Evolutionary conservation across 208 protist genomes (phyloP).

Genomic region (Acanthamoeba polyphaga): DNA sequence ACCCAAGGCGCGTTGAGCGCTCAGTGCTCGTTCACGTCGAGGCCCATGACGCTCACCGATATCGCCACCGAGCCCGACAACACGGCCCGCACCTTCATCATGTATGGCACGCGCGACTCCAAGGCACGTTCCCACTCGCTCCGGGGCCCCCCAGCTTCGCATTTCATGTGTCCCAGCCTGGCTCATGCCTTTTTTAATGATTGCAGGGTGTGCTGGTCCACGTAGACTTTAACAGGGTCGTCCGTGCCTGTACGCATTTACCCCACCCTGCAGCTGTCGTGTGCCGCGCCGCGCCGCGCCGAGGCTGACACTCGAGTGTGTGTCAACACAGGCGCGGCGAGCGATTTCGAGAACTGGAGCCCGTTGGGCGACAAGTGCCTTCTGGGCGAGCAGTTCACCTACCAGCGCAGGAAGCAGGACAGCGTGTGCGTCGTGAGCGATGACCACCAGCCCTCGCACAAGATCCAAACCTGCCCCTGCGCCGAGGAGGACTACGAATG

Average conservation of each 20-base stretch:
- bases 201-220: neutral
- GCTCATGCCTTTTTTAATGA: neutral
- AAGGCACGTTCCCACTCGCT: neutral
- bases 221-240: neutral
- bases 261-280: neutral
- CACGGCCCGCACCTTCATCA: slow-evolving; percentile 50
- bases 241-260: neutral
- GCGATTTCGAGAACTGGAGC: slow-evolving; percentile 40
- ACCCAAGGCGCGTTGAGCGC: neutral
- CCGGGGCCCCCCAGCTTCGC: no score
- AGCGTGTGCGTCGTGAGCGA: neutral
- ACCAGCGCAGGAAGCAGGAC: slow-evolving; percentile 55
- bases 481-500: slow-evolving; percentile 63
- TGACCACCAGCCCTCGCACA: neutral
- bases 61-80: slow-evolving; percentile 65
- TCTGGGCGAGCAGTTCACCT: slow-evolving; percentile 10
- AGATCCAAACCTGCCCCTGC: neutral
- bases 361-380: slow-evolving; percentile 43
- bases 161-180: no score
- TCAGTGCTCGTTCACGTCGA: neutral
- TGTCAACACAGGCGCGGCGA: neutral
- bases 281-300: no score
- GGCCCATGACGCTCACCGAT: neutral
- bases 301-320: no score
- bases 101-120: slow-evolving; percentile 31